These are phyloP conservation scores for Lactifluus piperatus DNA, from an alignment of 768 basidiomycete genomes.

Conservation along the genomic window DNA sequence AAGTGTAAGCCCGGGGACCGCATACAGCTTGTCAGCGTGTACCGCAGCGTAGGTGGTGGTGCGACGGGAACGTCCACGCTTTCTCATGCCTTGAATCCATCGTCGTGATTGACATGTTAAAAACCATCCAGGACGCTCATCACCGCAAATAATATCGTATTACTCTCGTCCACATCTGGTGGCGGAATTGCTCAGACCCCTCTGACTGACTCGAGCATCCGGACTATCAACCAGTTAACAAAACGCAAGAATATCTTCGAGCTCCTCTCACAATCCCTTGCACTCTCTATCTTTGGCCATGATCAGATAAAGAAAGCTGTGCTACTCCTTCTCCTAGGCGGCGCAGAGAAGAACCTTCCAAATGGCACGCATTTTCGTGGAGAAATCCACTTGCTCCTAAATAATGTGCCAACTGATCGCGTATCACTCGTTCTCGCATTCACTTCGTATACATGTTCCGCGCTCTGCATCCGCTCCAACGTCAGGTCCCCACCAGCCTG, in stretches of 20 bases:
- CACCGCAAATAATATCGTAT: constrained; percentile 90
- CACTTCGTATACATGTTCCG: no score
- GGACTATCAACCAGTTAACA: constrained; percentile 88
- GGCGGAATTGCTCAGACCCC: constrained; percentile 91
- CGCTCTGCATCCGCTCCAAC: no score
- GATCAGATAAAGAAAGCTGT: constrained; percentile 94
- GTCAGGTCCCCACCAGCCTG: no score
- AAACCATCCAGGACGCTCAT: constrained; percentile 64
- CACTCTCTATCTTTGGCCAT: constrained; percentile 95
- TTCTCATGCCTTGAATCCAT: neutral
- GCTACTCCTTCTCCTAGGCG: constrained; percentile 86
- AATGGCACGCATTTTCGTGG: constrained; percentile 99
- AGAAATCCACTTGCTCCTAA: constrained; percentile 96
- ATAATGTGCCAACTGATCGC: no score
- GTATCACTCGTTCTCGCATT: no score
- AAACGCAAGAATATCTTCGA: constrained; percentile 82
- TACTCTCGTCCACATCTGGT: constrained; percentile 89
- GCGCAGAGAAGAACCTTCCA: constrained; percentile 93
- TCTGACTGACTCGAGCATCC: constrained; percentile 89
- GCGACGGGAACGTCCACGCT: constrained; percentile 84
- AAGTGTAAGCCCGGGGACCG: constrained; percentile 97
- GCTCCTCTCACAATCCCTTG: constrained; percentile 88
- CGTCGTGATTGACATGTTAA: neutral
- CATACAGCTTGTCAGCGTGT: constrained; percentile 92
- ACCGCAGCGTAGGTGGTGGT: constrained; percentile 89